Percentiles rank a stretch among this genome's conserved stretches.
Evolutionary conservation across 164 flowering plant genomes (phyloP).

Genomic region (Nelumbo lutea): DNA sequence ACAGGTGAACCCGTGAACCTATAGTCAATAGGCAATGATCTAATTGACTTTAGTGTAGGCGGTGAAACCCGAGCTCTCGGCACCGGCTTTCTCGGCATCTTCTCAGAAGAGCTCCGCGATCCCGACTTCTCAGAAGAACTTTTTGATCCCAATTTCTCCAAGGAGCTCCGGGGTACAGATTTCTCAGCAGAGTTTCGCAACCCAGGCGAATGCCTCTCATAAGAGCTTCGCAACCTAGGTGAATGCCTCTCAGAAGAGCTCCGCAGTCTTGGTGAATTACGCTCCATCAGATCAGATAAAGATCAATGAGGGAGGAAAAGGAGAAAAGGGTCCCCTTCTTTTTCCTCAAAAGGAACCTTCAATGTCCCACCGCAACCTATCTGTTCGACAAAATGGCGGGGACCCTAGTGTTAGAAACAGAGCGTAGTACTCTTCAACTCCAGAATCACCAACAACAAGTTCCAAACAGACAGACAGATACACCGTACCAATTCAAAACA

Average conservation of each 20-base stretch:
- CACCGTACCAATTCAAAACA: not conserved
- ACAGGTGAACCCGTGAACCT: slow-evolving; percentile 31
- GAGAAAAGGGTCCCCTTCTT: slow-evolving; percentile 18
- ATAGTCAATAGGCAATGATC: slow-evolving; percentile 54
- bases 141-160: slow-evolving; percentile 7
- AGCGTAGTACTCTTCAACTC: slow-evolving; percentile 17
- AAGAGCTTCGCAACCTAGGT: slow-evolving; percentile 13
- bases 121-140: slow-evolving; percentile 17
- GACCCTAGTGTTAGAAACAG: slow-evolving; percentile 27
- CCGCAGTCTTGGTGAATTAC: not conserved
- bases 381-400: slow-evolving; percentile 29
- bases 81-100: slow-evolving; percentile 26
- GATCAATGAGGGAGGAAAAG: not conserved
- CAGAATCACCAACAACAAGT: slow-evolving; percentile 16
- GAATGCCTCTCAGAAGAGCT: slow-evolving; percentile 15
- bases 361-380: slow-evolving; percentile 31
- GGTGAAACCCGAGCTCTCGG: slow-evolving; percentile 16
- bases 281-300: slow-evolving; percentile 8
- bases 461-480: not conserved
- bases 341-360: slow-evolving; percentile 23
- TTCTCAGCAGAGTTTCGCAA: slow-evolving; percentile 13
- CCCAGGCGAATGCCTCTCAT: slow-evolving; percentile 13
- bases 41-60: slow-evolving; percentile 41
- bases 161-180: too few relatives aligned
- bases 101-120: slow-evolving; percentile 11